Evolutionary conservation across 78 protist genomes (phyloP).

Genomic region (Neovahlkampfia damariscottae): DNA sequence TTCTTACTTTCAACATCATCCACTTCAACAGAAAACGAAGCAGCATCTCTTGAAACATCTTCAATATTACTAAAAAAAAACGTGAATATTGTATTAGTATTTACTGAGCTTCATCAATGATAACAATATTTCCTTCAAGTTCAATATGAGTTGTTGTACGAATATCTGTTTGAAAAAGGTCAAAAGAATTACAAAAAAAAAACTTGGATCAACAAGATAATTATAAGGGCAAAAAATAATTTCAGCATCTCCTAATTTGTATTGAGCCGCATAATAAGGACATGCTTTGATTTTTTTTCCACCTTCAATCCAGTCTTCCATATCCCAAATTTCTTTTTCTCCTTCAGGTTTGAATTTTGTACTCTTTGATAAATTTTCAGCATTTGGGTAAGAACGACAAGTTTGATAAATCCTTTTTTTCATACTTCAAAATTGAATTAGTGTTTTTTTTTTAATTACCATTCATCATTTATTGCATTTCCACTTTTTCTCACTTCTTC

Average conservation of each 20-base stretch:
- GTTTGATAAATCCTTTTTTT: too few species aligned
- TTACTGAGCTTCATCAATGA: constrained; percentile 1
- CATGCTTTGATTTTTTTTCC: neutral
- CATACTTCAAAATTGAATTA: too few species aligned
- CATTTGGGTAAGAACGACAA: too few species aligned
- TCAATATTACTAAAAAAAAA: too few species aligned
- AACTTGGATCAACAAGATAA: constrained; percentile 8
- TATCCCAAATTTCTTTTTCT: neutral
- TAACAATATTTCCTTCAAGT: neutral
- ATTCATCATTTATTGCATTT: neutral
- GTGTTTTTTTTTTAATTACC: too few species aligned
- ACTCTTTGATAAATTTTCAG: too few species aligned
- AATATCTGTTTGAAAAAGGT: neutral
- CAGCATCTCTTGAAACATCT: too few species aligned
- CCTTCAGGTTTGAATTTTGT: neutral
- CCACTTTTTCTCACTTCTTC: neutral
- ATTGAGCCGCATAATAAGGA: constrained; percentile 6
- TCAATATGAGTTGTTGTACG: neutral
- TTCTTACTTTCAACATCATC: too few species aligned
- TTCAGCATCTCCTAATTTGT: neutral
- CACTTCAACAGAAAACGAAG: too few species aligned
- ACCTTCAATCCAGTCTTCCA: constrained; percentile 3
- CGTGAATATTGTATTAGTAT: too few species aligned
- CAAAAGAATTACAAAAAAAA: neutral
- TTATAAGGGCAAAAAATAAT: constrained; percentile 3